Conservation (phyloP, 371 early-diverging fungal genomes). For the Syncephalastrum contaminatum region DNA sequence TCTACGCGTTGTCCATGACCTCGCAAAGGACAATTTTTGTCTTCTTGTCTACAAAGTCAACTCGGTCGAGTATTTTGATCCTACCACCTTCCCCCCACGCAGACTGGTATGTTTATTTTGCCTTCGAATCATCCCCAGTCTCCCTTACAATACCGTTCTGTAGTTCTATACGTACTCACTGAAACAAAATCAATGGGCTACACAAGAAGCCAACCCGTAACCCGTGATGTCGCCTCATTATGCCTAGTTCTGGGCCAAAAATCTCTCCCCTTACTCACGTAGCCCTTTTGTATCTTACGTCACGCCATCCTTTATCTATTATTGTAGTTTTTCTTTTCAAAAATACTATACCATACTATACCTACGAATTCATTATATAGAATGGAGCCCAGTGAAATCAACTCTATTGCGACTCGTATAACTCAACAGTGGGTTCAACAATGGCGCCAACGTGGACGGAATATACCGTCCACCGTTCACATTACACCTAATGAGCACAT, state of each 20-base stretch:
- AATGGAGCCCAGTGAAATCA: slow-evolving; percentile 14
- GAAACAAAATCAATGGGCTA: slow-evolving; percentile 16
- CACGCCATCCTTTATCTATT: background rate
- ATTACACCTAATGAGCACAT: background rate
- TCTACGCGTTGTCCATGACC: slow-evolving; percentile 53
- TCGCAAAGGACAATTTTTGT: slow-evolving; percentile 76
- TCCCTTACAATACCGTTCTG: too few species aligned
- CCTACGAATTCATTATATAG: too few species aligned
- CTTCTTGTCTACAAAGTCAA: slow-evolving; percentile 66
- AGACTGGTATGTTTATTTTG: slow-evolving; percentile 40
- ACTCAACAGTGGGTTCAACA: slow-evolving; percentile 12
- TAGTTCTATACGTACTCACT: slow-evolving; percentile 16
- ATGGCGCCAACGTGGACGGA: too few species aligned
- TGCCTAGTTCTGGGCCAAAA: background rate
- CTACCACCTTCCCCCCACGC: slow-evolving; percentile 50
- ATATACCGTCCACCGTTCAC: background rate
- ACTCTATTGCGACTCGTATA: slow-evolving; percentile 11
- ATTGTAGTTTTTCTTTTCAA: background rate
- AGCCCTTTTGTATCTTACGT: background rate
- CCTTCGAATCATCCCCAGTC: too few species aligned
- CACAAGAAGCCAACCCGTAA: slow-evolving; percentile 21
- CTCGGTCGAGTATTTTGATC: slow-evolving; percentile 64
- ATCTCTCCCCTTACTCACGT: too few species aligned
- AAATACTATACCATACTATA: too few species aligned
- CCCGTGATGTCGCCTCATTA: background rate